Evolutionary conservation across 2,329 filamentous ascomycete species (phyloP), one percentile per base, ranked within the genome.

Genomic region (Daldinia sp.): DNA sequence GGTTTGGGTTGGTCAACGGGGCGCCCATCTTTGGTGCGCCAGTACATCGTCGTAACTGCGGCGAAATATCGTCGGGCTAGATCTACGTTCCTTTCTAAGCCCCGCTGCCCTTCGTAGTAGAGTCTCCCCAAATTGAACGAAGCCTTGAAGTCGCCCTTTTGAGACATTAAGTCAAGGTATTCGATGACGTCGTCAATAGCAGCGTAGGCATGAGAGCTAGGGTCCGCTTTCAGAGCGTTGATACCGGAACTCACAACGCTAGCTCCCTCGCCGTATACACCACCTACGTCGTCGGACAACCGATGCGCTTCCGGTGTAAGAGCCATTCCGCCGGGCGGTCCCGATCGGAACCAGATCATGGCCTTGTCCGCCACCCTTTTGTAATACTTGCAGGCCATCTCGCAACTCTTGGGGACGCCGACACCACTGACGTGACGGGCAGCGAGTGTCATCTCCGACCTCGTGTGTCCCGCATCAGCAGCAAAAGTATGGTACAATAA

Each of bases 401-500:
- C 92, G 76, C 95, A 99, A 73, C 91, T 92, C 71, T 92, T 90
- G 0, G 92, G 86, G 2, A 93, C 91, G 4, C 92, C 92, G 64
- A 99, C 92, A 2, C 94, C 95, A 21, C 87, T 86, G 69, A 95
- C 88, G 74, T 97, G 88, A 49, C 95, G 88, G 72, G 93, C 96
- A 3, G 89, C 96, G 4, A 96, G 84, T 0, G 94, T 94, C 95
- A 99, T 98, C 77, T 98, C 90, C 4, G 94, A 94, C 57, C 89
- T 86, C 13, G 90, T 90, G 73, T 97, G 88, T 17, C 93, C 94
- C 56, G 87, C 87, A 68, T 93, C 84, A 0, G 95, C 95, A 0
- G 95, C 94, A 75, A 98, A 95, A 0, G 92, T 96, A 76, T 99
- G 94, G 77, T 97, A 98, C 37, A 98, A 82, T 71, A 98, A 83